These are phyloP conservation scores for Elsinoe australis DNA, from an alignment of 2,329 filamentous ascomycete genomes.

Conservation along the genomic window DNA sequence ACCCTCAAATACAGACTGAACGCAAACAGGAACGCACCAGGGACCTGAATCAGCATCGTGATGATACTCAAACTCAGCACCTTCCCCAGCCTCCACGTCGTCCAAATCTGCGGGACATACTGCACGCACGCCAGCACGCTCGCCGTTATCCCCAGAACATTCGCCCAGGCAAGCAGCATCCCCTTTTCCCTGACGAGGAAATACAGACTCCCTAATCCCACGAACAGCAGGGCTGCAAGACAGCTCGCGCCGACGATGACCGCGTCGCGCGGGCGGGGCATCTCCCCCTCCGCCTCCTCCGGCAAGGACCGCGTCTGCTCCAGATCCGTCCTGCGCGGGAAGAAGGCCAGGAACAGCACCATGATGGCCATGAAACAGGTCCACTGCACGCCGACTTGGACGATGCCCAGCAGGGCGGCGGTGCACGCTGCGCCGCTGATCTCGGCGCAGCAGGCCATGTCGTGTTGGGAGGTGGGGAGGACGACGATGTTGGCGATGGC, in stretches of 20 bases:
- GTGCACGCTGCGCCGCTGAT: slow-evolving; percentile 76
- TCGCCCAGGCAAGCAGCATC: slow-evolving; percentile 70
- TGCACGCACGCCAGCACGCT: slow-evolving; percentile 75
- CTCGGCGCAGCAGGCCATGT: slow-evolving; percentile 78
- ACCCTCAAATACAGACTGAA: slow-evolving; percentile 65
- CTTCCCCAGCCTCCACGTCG: slow-evolving; percentile 75
- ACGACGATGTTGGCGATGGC: slow-evolving; percentile 89
- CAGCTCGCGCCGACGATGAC: slow-evolving; percentile 65
- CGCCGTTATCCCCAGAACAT: slow-evolving; percentile 71
- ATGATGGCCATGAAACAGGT: slow-evolving; percentile 84
- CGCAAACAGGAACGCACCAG: slow-evolving; percentile 84
- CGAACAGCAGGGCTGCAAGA: slow-evolving; percentile 65
- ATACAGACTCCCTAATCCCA: slow-evolving; percentile 56
- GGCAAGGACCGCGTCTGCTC: slow-evolving; percentile 18
- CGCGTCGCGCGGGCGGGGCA: slow-evolving; percentile 64
- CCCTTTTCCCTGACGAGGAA: slow-evolving; percentile 58
- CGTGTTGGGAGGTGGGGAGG: slow-evolving; percentile 70
- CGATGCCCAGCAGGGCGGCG: slow-evolving; percentile 77
- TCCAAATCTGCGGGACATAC: slow-evolving; percentile 92
- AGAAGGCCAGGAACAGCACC: slow-evolving; percentile 90
- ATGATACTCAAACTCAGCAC: slow-evolving; percentile 88
- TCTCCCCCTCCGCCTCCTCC: slow-evolving; percentile 34
- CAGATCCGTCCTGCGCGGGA: slow-evolving; percentile 53
- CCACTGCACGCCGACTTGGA: slow-evolving; percentile 88
- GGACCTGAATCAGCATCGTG: slow-evolving; percentile 98